Percentiles rank a stretch among this genome's conserved stretches.
phyloP scores from a whole-genome alignment of 495 filamentous ascomycete genomes.

The Schizothecium vesticola region DNA sequence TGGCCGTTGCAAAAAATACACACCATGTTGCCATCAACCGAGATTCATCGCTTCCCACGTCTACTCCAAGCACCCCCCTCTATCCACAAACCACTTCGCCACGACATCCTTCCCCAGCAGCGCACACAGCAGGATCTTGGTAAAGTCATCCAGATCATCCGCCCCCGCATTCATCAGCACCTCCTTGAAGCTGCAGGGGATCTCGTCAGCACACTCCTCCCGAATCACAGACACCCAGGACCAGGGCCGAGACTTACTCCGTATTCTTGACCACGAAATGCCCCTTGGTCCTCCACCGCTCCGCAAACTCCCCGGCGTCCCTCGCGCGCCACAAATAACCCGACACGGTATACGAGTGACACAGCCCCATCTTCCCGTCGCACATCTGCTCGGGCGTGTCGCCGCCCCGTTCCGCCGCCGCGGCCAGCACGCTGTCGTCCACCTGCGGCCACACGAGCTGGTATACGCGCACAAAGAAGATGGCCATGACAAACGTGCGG shows the following conservation, averaged over 20 bases:
- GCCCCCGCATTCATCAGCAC: background rate
- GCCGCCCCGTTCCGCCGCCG: background rate
- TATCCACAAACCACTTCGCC: background rate
- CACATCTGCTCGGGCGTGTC: constrained; percentile 13
- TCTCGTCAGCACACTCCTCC: no score
- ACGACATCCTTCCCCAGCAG: background rate
- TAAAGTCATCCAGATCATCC: background rate
- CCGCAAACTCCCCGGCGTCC: constrained; percentile 41
- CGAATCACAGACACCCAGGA: background rate
- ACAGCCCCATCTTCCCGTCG: constrained; percentile 31
- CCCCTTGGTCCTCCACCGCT: constrained; percentile 42
- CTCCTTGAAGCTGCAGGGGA: background rate
- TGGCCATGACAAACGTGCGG: constrained; percentile 39
- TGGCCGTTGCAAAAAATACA: background rate
- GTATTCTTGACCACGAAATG: constrained; percentile 40
- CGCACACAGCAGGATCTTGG: background rate
- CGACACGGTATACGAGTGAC: constrained; percentile 41
- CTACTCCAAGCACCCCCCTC: background rate
- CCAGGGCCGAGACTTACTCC: constrained; percentile 17
- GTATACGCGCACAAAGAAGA: constrained; percentile 37
- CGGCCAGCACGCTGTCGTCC: background rate
- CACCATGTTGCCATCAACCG: background rate
- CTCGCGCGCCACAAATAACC: constrained; percentile 45
- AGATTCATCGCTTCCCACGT: background rate
- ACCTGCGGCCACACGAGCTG: constrained; percentile 22